Conservation (phyloP, 2,329 filamentous ascomycete species). For the Penicillium sp. region DNA sequence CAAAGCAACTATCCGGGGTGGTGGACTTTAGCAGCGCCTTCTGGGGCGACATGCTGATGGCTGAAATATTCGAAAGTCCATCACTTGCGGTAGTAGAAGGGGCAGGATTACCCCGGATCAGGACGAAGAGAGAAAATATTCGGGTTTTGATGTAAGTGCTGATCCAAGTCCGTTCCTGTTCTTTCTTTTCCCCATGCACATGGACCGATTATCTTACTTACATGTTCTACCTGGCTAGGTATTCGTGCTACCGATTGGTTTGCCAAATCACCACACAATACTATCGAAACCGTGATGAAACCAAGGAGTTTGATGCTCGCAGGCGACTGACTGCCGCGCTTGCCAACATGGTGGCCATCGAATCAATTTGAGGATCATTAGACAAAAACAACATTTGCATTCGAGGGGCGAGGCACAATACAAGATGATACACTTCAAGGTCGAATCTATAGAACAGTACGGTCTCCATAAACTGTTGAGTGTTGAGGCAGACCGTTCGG, state of each 20-base stretch:
- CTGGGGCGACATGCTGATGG: slow-evolving; percentile 64
- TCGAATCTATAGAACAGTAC: slow-evolving; percentile 7
- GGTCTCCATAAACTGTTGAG: slow-evolving; percentile 10
- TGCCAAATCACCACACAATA: slow-evolving; percentile 47
- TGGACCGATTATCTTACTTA: background rate
- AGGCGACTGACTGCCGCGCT: slow-evolving; percentile 43
- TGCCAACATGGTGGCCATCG: slow-evolving; percentile 36
- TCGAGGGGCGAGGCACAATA: background rate
- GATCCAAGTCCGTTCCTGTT: background rate
- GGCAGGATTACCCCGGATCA: slow-evolving; percentile 37
- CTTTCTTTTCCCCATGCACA: no score
- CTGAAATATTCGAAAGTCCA: slow-evolving; percentile 54
- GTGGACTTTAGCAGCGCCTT: slow-evolving; percentile 60
- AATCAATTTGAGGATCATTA: slow-evolving; percentile 19
- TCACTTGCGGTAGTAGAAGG: slow-evolving; percentile 46
- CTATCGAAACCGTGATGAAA: slow-evolving; percentile 44
- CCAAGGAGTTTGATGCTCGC: slow-evolving; percentile 46
- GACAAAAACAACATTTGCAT: slow-evolving; percentile 7
- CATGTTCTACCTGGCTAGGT: slow-evolving; percentile 33
- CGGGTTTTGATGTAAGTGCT: slow-evolving; percentile 45
- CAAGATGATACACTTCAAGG: slow-evolving; percentile 12
- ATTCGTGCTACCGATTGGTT: slow-evolving; percentile 48
- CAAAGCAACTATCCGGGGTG: slow-evolving; percentile 57
- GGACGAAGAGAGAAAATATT: slow-evolving; percentile 35
- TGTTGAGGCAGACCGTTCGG: slow-evolving; percentile 1